Base-by-base conservation (phyloP, 441 rosid genomes). In the Gossypium davidsonii region DNA sequence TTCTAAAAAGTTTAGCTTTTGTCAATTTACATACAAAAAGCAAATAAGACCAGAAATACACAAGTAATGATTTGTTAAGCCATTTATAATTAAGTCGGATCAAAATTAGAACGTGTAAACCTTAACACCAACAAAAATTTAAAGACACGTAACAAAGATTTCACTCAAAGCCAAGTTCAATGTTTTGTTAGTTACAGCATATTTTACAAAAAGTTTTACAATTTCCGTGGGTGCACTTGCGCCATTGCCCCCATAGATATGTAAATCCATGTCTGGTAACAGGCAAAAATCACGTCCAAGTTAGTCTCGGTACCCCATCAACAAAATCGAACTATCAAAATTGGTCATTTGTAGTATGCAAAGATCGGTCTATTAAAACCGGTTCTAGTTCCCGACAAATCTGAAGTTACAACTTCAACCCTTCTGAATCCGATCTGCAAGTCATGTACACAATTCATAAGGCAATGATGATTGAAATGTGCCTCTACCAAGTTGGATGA, bases 391-490 rank as follows among this genome's bases (percentile, higher is more conserved):
- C 90, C 94, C 0, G 93, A 82, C 78, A 92, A 78, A 75, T 84
- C 49, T 42, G 90, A 79, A 71, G 96, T 85, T 26, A 94, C 62
- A 74, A 87, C 94, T 80, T 92, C 96, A 2, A 86, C 97, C 34
- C 68, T 82, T 78, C 93, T 88, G 75, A 94, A 92, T 23, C 98
- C 98, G 82, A 94, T 84, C 97, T 94, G 91, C 81, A 67, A 67
- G 73, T 37, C 28, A 44, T 55, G 31, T n/a, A 53, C n/a, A 21
- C 73, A 18, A 42, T 23, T 67, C 28, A 42, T 9, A 23, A 70
- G 31, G 26, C 6, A 65, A 37, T 67, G 8, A 67, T 9, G 49
- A 60, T n/a, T 0, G 4, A 28, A 7, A 60, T 15, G 15, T 17
- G 15, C 8, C 51, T 37, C 15, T 9, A 3, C 67, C 4, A 18